phyloP scores from a whole-genome alignment of 1,284 basidiomycete species.

The Neonothopanus nambi region DNA sequence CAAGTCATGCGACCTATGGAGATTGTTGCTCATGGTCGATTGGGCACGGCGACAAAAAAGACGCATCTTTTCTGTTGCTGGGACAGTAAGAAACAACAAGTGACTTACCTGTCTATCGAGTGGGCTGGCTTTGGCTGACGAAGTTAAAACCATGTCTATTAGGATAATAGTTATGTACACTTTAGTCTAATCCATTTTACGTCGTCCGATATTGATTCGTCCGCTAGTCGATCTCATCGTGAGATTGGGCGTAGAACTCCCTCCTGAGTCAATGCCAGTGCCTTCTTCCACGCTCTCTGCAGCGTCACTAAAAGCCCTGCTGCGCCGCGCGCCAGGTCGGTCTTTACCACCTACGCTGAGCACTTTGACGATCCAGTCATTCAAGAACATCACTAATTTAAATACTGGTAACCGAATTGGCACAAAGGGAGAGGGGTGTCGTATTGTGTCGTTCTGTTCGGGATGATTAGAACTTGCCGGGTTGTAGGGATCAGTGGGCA shows the following conservation, averaged over 20 bases:
- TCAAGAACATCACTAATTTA: conserved; percentile 69
- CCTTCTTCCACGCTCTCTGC: conserved; percentile 58
- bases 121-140: conserved; percentile 88
- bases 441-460: conserved; percentile 40
- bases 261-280: conserved; percentile 4
- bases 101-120: conserved; percentile 82
- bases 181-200: conserved; percentile 36
- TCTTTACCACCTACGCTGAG: conserved; percentile 54
- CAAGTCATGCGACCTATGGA: conserved; percentile 80
- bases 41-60: conserved; percentile 98
- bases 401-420: conserved; percentile 81
- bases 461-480: conserved; percentile 38
- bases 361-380: conserved; percentile 65
- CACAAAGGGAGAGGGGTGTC: conserved; percentile 70
- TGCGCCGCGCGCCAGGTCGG: conserved; percentile 17
- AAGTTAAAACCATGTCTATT: background rate
- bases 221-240: conserved; percentile 19
- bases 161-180: background rate
- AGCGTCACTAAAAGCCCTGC: conserved; percentile 38
- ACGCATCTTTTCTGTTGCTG: conserved; percentile 89
- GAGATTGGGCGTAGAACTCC: background rate
- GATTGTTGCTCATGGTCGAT: conserved; percentile 90
- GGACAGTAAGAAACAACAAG: conserved; percentile 69
- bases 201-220: conserved; percentile 33
- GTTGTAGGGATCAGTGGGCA: conserved; percentile 70